These are phyloP conservation scores for Talaromyces sp. DNA, from an alignment of 2,329 filamentous ascomycete species.

Conservation along the genomic window DNA sequence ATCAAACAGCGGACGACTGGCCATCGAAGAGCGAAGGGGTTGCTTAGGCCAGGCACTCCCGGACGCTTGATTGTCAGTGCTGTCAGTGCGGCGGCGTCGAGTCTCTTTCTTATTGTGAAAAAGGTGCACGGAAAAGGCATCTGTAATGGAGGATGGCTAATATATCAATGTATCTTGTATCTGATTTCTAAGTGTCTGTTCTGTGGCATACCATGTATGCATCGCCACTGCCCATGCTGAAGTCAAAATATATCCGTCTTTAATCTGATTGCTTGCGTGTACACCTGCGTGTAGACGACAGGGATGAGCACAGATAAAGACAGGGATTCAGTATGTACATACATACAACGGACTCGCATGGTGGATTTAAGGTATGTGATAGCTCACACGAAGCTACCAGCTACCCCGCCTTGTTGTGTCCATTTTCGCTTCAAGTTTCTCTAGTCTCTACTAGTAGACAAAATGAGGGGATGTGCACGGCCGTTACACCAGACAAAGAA, in stretches of 20 bases:
- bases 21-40: background rate
- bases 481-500: background rate
- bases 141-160: background rate
- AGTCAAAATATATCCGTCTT: background rate
- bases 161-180: background rate
- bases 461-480: background rate
- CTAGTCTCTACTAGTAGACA: background rate
- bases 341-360: slow-evolving; percentile 5
- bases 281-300: background rate
- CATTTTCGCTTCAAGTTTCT: background rate
- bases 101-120: background rate
- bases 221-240: background rate
- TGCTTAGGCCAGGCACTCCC: background rate
- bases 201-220: background rate
- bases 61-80: background rate
- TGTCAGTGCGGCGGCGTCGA: slow-evolving; percentile 1
- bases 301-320: background rate
- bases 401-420: background rate
- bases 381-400: slow-evolving; percentile 4
- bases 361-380: slow-evolving; percentile 10
- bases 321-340: background rate
- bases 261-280: background rate
- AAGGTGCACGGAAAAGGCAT: background rate
- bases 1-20: background rate
- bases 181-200: no score